Conservation (phyloP, 1,284 basidiomycete species). For the Fomes fomentarius region DNA sequence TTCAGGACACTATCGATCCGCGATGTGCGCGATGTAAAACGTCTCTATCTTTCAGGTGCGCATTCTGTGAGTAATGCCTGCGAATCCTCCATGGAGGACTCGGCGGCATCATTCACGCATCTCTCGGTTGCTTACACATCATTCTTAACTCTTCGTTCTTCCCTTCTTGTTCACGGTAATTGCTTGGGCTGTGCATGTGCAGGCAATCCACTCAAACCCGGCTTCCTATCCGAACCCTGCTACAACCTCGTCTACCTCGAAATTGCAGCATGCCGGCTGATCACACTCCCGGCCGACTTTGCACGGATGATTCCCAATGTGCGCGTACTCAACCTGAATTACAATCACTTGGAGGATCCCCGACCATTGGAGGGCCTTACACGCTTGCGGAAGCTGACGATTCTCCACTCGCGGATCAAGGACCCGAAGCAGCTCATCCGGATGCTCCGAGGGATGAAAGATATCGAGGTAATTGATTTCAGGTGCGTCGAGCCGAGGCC, state of each 20-base stretch:
- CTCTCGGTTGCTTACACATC: conserved; percentile 22
- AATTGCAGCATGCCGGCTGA: conserved; percentile 88
- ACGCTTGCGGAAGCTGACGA: conserved; percentile 79
- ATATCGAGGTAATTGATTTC: conserved; percentile 88
- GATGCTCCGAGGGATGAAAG: conserved; percentile 70
- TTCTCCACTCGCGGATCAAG: conserved; percentile 84
- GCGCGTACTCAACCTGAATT: conserved; percentile 92
- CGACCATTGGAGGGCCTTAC: conserved; percentile 71
- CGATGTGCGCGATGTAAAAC: conserved; percentile 87
- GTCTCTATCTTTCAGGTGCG: conserved; percentile 92
- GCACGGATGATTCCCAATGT: conserved; percentile 80
- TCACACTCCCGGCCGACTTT: conserved; percentile 71
- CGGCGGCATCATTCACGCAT: conserved; percentile 8
- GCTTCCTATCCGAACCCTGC: conserved; percentile 64
- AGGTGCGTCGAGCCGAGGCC: conserved; percentile 58
- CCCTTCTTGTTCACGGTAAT: conserved; percentile 3
- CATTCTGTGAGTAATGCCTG: conserved; percentile 18
- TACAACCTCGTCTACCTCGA: conserved; percentile 95
- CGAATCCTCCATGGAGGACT: conserved; percentile 7
- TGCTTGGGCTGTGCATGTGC: conserved; percentile 29
- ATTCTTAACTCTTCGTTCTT: conserved; percentile 9
- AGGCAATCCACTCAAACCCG: conserved; percentile 50
- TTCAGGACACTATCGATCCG: conserved; percentile 52
- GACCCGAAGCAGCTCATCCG: conserved; percentile 71
- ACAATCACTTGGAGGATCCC: conserved; percentile 87